These are phyloP conservation scores for Phaffomyces antillensis DNA, from an alignment of 805 yeast species.

Conservation along the genomic window DNA sequence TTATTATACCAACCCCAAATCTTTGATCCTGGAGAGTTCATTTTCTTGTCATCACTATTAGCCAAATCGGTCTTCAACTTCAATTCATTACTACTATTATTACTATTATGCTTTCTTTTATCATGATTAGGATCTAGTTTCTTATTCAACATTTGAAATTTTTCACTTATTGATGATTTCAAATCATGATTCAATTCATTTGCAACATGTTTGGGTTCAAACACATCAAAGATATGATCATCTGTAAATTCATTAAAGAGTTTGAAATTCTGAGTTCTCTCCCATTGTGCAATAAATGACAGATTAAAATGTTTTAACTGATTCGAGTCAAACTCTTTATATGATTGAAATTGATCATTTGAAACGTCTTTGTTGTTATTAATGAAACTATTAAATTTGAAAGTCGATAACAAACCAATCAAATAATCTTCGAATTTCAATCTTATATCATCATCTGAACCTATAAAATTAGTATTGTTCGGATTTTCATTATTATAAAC, in stretches of 20 bases:
- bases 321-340: conserved; percentile 23
- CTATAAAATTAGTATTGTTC: conserved; percentile 45
- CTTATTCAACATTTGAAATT: conserved; percentile 26
- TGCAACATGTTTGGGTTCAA: conserved; percentile 39
- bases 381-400: conserved; percentile 59
- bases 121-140: conserved; percentile 16
- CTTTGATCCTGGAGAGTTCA: conserved; percentile 1
- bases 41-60: not conserved
- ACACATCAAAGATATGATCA: conserved; percentile 60
- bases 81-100: not conserved
- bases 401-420: conserved; percentile 64
- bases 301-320: conserved; percentile 36
- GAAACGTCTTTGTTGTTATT: conserved; percentile 30
- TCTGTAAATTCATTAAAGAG: conserved; percentile 54
- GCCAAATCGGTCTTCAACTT: not conserved
- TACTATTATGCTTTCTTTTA: conserved; percentile 3
- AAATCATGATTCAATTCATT: conserved; percentile 13
- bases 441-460: conserved; percentile 84
- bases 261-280: conserved; percentile 43
- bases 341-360: conserved; percentile 20
- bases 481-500: conserved; percentile 30
- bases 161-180: conserved; percentile 11
- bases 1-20: conserved; percentile 11
- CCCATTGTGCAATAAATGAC: conserved; percentile 48
- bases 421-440: conserved; percentile 87